Evolutionary conservation across 257 asterid genomes (phyloP).

Genomic region (Anisodus acutangulus): DNA sequence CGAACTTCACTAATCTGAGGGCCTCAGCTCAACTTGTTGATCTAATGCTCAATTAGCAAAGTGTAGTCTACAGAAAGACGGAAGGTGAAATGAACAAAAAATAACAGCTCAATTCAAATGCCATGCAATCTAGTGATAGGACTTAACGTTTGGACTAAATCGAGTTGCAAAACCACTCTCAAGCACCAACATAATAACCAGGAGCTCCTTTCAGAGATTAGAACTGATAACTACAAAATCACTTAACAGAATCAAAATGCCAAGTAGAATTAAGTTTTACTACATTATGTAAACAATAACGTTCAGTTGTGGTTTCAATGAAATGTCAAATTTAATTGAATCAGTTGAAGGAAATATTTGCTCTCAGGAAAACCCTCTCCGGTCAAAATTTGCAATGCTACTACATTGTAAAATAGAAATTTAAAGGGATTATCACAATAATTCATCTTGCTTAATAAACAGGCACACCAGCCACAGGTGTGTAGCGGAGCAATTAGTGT

Average conservation of each 20-base stretch:
- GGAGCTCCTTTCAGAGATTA: neutral
- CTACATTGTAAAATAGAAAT: neutral
- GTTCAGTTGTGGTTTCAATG: neutral
- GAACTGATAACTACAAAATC: neutral
- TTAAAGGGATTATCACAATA: too few species aligned
- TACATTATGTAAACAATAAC: neutral
- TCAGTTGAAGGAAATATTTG: neutral
- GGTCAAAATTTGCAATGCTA: neutral
- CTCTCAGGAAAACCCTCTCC: neutral
- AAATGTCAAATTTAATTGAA: neutral
- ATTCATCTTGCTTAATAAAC: neutral
- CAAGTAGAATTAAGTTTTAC: conserved; percentile 11
- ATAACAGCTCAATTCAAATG: neutral
- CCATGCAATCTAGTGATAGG: neutral
- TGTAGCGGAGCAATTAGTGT: neutral
- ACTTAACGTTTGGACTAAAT: neutral
- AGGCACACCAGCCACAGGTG: neutral
- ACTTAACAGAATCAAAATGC: neutral
- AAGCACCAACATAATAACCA: neutral
- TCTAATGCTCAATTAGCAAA: neutral
- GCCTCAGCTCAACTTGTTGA: neutral
- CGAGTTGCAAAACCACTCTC: neutral
- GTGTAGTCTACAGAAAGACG: neutral
- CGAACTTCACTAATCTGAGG: neutral
- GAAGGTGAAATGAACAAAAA: neutral